Base-by-base conservation (phyloP, 2,329 filamentous ascomycete species). In the Monosporascus sp. region DNA sequence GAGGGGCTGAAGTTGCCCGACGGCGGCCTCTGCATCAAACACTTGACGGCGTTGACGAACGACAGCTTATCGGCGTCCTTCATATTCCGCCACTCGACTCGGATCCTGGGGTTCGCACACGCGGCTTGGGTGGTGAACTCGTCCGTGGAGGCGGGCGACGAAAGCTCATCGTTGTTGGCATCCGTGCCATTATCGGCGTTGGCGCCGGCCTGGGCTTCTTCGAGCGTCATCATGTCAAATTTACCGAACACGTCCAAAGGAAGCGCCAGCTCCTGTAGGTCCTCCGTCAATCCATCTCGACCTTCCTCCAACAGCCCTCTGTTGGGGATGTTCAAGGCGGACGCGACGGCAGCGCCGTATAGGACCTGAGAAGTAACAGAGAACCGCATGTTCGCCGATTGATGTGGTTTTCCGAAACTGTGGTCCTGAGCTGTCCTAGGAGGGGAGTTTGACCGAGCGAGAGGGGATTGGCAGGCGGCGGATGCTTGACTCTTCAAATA, bases 1-100 rank as follows among this genome's bases (percentile, higher is more conserved):
- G 67, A 60, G 31, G 62, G 63, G 5, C 54, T 50, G 54, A 58
- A 68, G 50, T 37, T 55, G 20, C 64, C 65, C 9, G 47, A 53
- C 1, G 69, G 63, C 3, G 69, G 67, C 22, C 63, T 63, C 51
- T 56, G 56, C 54, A 70, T 62, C 31, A 72, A 58, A 60, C 69
- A 72, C 57, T 68, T 63, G 51, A 71, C 64, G 18, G 63, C 68
- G n/a, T 59, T 37, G 48, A 72, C 57, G 55, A 69, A 72, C 37
- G 61, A 60, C 11, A 58, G 60, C 50, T 63, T 64, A 50, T 72
- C 67, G 20, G 53, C 24, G 7, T 56, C 52, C 31, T 58, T 60
- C 53, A 70, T 64, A 46, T 63, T 68, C 9, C 64, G 55, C 70
- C 70, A 69, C 55, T 69, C 67, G 48, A 61, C 53, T 15, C 66